A percentile compares a stretch with the other conserved stretches of the same genome.
phyloP scores from a whole-genome alignment of 257 asterid species.

The Eustoma russellianum region DNA sequence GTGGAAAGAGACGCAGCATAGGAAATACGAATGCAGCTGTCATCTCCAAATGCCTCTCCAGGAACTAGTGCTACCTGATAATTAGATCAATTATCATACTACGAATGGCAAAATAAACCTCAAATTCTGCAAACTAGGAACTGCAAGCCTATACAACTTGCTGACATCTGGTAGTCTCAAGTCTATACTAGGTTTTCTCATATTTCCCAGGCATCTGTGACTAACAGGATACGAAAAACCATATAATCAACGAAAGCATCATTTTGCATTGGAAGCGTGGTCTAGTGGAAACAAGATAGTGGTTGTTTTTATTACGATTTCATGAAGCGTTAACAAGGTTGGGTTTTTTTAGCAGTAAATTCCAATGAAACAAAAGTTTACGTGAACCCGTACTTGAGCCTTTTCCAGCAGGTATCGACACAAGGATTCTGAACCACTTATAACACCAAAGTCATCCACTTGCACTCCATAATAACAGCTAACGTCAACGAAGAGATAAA shows the following conservation, averaged over 20 bases:
- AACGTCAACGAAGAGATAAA: constrained; percentile 86
- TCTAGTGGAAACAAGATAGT: too few species aligned
- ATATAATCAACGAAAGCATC: too few species aligned
- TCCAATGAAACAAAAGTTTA: background rate
- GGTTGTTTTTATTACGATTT: too few species aligned
- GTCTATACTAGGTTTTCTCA: too few species aligned
- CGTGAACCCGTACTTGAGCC: constrained; percentile 54
- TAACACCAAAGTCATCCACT: constrained; percentile 57
- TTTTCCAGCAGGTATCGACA: constrained; percentile 83
- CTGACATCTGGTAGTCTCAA: too few species aligned
- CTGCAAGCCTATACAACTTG: too few species aligned
- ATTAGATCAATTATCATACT: background rate
- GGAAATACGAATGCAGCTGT: constrained; percentile 80
- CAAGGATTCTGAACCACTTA: constrained; percentile 67
- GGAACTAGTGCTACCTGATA: constrained; percentile 87
- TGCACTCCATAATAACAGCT: constrained; percentile 64
- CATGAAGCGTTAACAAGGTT: too few species aligned
- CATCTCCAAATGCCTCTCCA: constrained; percentile 92
- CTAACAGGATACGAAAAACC: too few species aligned
- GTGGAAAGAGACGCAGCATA: constrained; percentile 69
- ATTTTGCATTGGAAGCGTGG: too few species aligned
- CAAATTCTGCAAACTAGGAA: background rate
- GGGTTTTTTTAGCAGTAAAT: too few species aligned
- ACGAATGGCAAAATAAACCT: background rate
- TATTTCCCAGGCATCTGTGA: too few species aligned